Percentiles rank a stretch among this genome's conserved stretches.
Conservation (phyloP, 2,329 filamentous ascomycete species). For the Xylaria sp. region DNA sequence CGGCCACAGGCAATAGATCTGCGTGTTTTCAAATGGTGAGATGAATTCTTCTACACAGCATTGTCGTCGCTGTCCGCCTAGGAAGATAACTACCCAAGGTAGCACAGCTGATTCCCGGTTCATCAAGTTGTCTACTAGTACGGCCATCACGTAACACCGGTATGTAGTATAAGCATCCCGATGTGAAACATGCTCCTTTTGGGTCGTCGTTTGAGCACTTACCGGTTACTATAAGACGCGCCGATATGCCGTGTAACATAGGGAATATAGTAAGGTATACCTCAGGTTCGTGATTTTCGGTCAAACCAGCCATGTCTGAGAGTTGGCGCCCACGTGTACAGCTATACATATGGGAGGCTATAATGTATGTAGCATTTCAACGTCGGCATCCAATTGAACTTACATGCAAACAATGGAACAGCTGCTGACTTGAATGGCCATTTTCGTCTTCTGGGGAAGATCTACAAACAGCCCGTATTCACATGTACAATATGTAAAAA, state of each 20-base stretch:
- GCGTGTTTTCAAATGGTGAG: background rate
- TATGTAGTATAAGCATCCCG: background rate
- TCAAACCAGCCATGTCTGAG: slow-evolving; percentile 12
- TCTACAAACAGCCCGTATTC: background rate
- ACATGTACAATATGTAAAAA: too few species aligned
- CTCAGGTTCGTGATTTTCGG: slow-evolving; percentile 1
- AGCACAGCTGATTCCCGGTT: background rate
- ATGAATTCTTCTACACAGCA: background rate
- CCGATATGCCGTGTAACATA: slow-evolving; percentile 8
- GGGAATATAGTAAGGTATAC: background rate
- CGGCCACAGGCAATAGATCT: background rate
- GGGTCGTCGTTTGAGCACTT: background rate
- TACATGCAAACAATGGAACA: background rate
- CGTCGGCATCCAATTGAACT: background rate
- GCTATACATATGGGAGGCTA: background rate
- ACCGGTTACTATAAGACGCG: background rate
- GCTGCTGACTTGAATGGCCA: background rate
- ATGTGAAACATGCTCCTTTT: background rate
- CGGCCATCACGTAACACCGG: background rate
- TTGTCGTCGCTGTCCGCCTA: background rate
- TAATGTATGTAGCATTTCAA: background rate
- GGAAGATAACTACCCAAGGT: background rate
- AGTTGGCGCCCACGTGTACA: slow-evolving; percentile 12
- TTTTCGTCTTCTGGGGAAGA: background rate
- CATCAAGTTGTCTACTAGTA: background rate